Evolutionary conservation across 148 eudicot genomes (phyloP).

Genomic region (Gaultheria prostrata): DNA sequence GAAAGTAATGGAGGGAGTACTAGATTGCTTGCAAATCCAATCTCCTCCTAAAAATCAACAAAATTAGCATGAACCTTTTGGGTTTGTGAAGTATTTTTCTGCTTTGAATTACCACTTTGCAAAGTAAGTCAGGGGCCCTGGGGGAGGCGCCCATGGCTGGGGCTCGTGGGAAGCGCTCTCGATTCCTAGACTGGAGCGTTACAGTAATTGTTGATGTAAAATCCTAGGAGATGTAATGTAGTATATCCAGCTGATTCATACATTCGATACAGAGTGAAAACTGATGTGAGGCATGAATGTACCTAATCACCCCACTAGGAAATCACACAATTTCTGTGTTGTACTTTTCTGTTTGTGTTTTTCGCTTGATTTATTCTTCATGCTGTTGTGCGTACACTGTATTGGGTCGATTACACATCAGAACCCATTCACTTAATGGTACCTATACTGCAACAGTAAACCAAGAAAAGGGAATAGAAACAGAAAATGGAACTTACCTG

Average conservation of each 20-base stretch:
- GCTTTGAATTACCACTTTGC: neutral
- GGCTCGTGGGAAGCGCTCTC: neutral
- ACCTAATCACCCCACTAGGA: too few relatives aligned
- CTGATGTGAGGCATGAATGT: too few relatives aligned
- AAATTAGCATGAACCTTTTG: neutral
- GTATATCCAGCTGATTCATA: neutral
- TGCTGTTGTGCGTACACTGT: too few relatives aligned
- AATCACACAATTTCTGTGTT: too few relatives aligned
- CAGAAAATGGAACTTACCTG: conserved; percentile 12
- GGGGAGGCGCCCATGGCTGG: too few relatives aligned
- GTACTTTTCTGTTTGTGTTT: too few relatives aligned
- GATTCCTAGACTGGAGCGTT: neutral
- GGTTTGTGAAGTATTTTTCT: neutral
- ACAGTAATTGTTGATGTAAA: too few relatives aligned
- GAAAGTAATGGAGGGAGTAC: neutral
- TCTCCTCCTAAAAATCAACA: neutral
- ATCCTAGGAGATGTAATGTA: neutral
- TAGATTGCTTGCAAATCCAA: neutral
- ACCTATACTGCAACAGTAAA: neutral
- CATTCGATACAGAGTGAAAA: too few relatives aligned
- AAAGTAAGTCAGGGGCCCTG: neutral
- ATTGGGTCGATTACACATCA: too few relatives aligned
- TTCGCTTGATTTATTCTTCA: too few relatives aligned
- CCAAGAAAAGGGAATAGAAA: neutral
- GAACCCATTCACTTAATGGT: neutral